A percentile compares a stretch with the other conserved stretches of the same genome.
Conservation (phyloP, 164 flowering plant species). For the Aristolochia californica region DNA sequence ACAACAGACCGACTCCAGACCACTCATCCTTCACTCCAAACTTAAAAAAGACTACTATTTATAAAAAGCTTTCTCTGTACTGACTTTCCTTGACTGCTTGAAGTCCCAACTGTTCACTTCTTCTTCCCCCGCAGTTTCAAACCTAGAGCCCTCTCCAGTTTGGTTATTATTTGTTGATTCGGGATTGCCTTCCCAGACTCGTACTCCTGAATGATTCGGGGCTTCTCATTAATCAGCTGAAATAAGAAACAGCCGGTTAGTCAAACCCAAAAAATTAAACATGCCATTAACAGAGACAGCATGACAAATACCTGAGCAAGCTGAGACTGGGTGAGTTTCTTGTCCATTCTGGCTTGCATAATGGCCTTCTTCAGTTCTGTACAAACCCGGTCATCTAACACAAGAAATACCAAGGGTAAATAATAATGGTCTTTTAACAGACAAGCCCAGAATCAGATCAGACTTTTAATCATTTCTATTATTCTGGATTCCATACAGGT, state of each 20-base stretch:
- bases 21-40: too few relatives aligned
- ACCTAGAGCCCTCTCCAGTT: constrained; percentile 93
- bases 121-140: constrained; percentile 91
- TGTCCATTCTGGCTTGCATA: constrained; percentile 82
- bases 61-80: too few relatives aligned
- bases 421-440: too few relatives aligned
- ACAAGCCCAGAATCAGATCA: not conserved
- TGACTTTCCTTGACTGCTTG: too few relatives aligned
- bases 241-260: not conserved
- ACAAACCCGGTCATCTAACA: constrained; percentile 74
- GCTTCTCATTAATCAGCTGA: constrained; percentile 96
- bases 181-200: constrained; percentile 99
- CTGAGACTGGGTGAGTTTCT: constrained; percentile 92
- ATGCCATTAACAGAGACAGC: not conserved
- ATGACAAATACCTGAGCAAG: constrained; percentile 62
- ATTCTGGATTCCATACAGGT: too few relatives aligned
- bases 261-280: not conserved
- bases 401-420: too few relatives aligned
- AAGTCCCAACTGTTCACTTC: constrained; percentile 12
- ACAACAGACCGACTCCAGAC: too few relatives aligned
- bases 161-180: constrained; percentile 79
- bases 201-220: constrained; percentile 88
- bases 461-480: too few relatives aligned
- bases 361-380: constrained; percentile 85
- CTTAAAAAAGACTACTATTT: too few relatives aligned